Base-by-base conservation (phyloP, 2,329 filamentous ascomycete genomes). In the Fusarium chuoi region DNA sequence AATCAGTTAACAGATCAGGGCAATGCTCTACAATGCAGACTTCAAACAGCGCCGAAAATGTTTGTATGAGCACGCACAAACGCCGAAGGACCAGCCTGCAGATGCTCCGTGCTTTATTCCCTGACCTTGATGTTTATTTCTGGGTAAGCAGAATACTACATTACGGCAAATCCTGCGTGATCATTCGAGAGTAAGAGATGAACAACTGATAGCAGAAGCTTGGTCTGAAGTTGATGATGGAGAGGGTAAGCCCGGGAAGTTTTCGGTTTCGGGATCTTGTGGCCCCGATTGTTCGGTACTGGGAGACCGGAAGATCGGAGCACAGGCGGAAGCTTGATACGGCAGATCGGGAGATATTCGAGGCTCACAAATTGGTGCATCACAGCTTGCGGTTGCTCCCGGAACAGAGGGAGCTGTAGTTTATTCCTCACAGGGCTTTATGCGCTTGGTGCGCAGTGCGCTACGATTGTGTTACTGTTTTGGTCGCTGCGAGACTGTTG, bases 91-190 rank as follows among this genome's bases (percentile, higher is more conserved):
- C 48, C 48, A 52, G 48, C 68, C 68, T 30, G 36, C 24, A 41
- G 18, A 45, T 69, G 68, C 68, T 62, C 71, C 56, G 71, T 75
- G 71, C 71, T 56, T 58, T 55, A 48, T 44, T 60, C 46, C 71
- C 59, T 59, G 55, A 28, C 26, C 42, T 38, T n/a, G 57, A 48
- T 62, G 33, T 66, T 45, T 42, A 51, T 45, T 55, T 22, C 58
- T 48, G 45, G 62, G 60, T 68, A 62, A 52, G 38, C 36, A 36
- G 55, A 48, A 45, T 62, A 45, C 42, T 30, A 45, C 35, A 33
- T 51, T 58, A 20, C 35, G 18, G 56, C 51, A 38, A 26, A 49
- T 45, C 18, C 35, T 54, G 35, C 61, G 46, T 38, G 55, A 64
- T 46, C 54, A 57, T 52, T 56, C 60, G 46, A 39, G 63, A 65